These are phyloP conservation scores for Penicillium herquei DNA, from an alignment of 495 filamentous ascomycete species.

Conservation along the genomic window DNA sequence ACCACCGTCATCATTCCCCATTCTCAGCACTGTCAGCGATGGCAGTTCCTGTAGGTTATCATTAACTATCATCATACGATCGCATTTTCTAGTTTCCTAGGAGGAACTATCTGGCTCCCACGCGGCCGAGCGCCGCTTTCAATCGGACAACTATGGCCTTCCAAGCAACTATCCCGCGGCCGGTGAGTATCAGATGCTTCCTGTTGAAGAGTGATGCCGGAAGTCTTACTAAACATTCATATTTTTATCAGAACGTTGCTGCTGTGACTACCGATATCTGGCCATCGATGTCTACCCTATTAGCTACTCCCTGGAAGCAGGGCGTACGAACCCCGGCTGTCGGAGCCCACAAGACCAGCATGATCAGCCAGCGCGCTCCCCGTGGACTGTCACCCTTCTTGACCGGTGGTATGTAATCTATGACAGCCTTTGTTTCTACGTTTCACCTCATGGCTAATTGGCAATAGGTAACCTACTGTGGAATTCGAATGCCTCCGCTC, in stretches of 20 bases:
- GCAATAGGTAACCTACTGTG: constrained; percentile 22
- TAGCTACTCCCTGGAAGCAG: constrained; percentile 36
- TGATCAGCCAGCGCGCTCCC: constrained; percentile 17
- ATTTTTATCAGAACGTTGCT: constrained; percentile 32
- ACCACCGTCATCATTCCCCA: constrained; percentile 18
- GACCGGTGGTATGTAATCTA: constrained; percentile 14
- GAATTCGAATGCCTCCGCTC: constrained; percentile 19
- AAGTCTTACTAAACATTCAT: constrained; percentile 14
- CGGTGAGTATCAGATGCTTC: constrained; percentile 27
- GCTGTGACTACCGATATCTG: constrained; percentile 42
- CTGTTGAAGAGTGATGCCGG: background rate
- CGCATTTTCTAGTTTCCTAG: constrained; percentile 7
- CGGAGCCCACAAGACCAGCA: constrained; percentile 19
- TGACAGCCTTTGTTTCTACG: background rate
- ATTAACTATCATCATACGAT: constrained; percentile 4
- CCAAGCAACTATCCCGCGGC: constrained; percentile 40
- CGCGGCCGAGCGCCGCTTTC: constrained; percentile 44
- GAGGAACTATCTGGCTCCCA: constrained; percentile 20
- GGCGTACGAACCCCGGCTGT: constrained; percentile 17
- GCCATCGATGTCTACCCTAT: constrained; percentile 43
- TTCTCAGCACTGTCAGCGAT: constrained; percentile 24
- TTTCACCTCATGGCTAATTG: background rate
- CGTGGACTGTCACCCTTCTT: constrained; percentile 19
- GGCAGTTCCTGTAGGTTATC: constrained; percentile 20
- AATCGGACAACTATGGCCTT: constrained; percentile 49